phyloP scores from a whole-genome alignment of 495 filamentous ascomycete genomes.

The Talaromyces trachyspermus region DNA sequence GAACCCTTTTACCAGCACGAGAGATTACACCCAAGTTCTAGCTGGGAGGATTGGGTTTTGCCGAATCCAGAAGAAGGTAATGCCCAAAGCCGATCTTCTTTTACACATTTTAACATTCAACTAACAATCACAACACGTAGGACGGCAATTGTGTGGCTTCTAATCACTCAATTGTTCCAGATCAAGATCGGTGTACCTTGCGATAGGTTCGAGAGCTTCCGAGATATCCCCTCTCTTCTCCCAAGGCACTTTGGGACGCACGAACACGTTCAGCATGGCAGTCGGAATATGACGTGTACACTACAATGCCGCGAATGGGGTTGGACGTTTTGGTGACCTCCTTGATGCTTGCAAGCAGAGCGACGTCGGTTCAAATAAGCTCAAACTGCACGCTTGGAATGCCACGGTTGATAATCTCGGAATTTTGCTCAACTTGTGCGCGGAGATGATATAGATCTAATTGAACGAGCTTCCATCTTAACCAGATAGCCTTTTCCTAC shows the following conservation, averaged over 20 bases:
- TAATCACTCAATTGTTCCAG: background rate
- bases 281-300: background rate
- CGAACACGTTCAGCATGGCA: background rate
- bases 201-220: background rate
- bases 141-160: background rate
- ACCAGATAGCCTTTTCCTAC: too few relatives aligned
- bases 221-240: background rate
- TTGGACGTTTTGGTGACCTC: background rate
- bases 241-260: slow-evolving; percentile 2
- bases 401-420: background rate
- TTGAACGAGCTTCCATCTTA: too few relatives aligned
- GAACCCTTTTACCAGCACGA: slow-evolving; percentile 2
- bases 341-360: background rate
- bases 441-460: slow-evolving; percentile 3
- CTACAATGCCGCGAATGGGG: background rate
- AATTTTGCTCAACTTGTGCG: background rate
- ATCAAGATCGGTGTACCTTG: background rate
- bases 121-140: background rate
- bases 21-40: background rate
- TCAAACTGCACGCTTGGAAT: slow-evolving; percentile 1
- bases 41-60: slow-evolving; percentile 4
- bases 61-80: background rate
- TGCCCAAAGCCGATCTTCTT: background rate
- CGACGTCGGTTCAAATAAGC: background rate
- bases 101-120: background rate